A percentile compares a stretch with the other conserved stretches of the same genome.
Conservation (phyloP, 805 yeast genomes). For the Zygotorulaspora florentina region DNA sequence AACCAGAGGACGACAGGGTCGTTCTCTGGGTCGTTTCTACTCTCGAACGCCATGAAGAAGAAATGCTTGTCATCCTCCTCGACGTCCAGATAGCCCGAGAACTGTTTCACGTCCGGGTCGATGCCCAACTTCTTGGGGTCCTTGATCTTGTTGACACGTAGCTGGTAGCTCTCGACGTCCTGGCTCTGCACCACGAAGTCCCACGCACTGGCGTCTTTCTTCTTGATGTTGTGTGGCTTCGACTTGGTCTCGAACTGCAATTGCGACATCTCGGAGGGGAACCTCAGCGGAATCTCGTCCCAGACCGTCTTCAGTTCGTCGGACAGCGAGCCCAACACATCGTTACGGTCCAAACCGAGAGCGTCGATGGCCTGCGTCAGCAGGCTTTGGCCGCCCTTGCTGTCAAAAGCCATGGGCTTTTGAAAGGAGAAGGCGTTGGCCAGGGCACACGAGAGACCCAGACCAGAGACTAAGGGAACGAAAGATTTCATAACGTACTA, state of each 20-base stretch:
- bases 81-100: conserved; percentile 81
- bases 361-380: conserved; percentile 48
- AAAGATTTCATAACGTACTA: background rate
- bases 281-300: conserved; percentile 57
- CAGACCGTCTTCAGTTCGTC: conserved; percentile 49
- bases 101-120: conserved; percentile 72
- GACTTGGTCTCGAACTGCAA: conserved; percentile 51
- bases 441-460: conserved; percentile 15
- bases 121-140: conserved; percentile 68
- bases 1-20: conserved; percentile 88
- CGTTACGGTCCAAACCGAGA: conserved; percentile 42
- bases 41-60: conserved; percentile 80
- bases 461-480: conserved; percentile 10
- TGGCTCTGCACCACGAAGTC: conserved; percentile 31
- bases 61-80: conserved; percentile 83
- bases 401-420: conserved; percentile 29
- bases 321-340: conserved; percentile 41
- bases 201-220: conserved; percentile 26
- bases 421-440: conserved; percentile 33
- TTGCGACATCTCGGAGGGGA: conserved; percentile 51
- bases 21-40: conserved; percentile 79
- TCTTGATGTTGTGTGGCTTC: conserved; percentile 25
- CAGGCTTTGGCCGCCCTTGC: conserved; percentile 29
- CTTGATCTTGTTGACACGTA: conserved; percentile 53
- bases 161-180: conserved; percentile 45